Conservation (phyloP, 2,329 filamentous ascomycete species). For the Pseudonectria foliicola region DNA sequence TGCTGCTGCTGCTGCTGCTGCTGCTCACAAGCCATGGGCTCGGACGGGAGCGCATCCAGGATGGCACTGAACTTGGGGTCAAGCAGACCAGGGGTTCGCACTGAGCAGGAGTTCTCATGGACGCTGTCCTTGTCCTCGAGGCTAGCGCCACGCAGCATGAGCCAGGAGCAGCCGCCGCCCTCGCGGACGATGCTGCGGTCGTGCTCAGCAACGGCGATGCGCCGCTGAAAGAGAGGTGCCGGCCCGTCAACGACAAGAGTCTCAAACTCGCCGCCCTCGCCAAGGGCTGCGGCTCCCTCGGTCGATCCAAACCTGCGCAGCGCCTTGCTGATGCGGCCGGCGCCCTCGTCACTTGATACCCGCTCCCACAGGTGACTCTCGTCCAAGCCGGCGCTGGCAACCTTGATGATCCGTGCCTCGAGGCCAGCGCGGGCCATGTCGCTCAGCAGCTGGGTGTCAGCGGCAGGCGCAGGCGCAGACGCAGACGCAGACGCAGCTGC, state of each 20-base stretch:
- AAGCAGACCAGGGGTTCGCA: constrained; percentile 57
- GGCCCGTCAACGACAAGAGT: constrained; percentile 84
- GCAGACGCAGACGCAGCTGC: constrained; percentile 5
- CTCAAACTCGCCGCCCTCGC: constrained; percentile 95
- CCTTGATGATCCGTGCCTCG: constrained; percentile 90
- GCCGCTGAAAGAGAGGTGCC: constrained; percentile 59
- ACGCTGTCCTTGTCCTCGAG: constrained; percentile 31
- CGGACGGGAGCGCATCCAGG: constrained; percentile 25
- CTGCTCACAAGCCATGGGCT: constrained; percentile 1
- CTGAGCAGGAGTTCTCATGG: constrained; percentile 12
- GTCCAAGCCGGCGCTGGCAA: constrained; percentile 83
- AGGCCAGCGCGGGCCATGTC: constrained; percentile 76
- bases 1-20: no score
- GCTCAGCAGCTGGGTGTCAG: constrained; percentile 56
- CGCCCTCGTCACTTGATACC: constrained; percentile 53
- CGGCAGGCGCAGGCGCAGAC: constrained; percentile 30
- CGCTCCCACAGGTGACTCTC: constrained; percentile 74
- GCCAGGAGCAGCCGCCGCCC: constrained; percentile 70
- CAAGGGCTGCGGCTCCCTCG: constrained; percentile 63
- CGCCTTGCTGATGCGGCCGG: constrained; percentile 41
- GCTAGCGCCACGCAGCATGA: constrained; percentile 53
- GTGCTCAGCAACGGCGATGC: constrained; percentile 54
- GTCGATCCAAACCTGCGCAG: constrained; percentile 61
- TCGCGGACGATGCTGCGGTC: constrained; percentile 51
- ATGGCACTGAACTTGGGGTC: constrained; percentile 52